Evolutionary conservation across 495 filamentous ascomycete species (phyloP).

Genomic region (Corynascus novoguineensis): DNA sequence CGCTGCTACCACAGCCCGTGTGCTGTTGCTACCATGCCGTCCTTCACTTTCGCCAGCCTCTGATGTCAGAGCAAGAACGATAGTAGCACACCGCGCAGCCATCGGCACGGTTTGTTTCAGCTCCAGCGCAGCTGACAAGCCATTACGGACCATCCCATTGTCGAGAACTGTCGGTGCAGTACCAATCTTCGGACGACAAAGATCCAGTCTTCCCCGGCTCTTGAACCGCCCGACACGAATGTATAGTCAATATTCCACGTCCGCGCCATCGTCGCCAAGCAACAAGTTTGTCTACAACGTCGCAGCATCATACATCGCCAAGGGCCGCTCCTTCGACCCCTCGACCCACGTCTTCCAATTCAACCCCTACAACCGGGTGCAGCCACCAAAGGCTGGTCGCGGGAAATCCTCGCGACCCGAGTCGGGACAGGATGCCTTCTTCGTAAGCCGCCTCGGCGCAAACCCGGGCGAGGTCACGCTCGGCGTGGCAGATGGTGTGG

Average conservation of each 20-base stretch:
- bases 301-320: constrained; percentile 68
- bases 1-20: constrained; percentile 1
- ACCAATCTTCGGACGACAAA: background rate
- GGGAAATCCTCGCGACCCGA: constrained; percentile 57
- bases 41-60: background rate
- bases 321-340: constrained; percentile 68
- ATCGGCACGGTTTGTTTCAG: background rate
- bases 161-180: background rate
- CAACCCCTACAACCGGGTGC: constrained; percentile 57
- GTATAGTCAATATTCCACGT: constrained; percentile 7
- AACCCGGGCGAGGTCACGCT: constrained; percentile 59
- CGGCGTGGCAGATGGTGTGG: constrained; percentile 90
- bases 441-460: constrained; percentile 67
- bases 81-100: background rate
- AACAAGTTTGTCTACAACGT: constrained; percentile 56
- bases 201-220: background rate
- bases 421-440: constrained; percentile 94
- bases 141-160: background rate
- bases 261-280: background rate
- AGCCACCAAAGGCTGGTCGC: constrained; percentile 40
- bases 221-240: background rate
- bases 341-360: constrained; percentile 68
- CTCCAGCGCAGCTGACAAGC: background rate
- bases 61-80: background rate
- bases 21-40: constrained; percentile 14